A percentile compares a stretch with the other conserved stretches of the same genome.
These are phyloP conservation scores for Pseudocercospora macadamiae DNA, from an alignment of 2,329 filamentous ascomycete genomes.

Conservation along the genomic window DNA sequence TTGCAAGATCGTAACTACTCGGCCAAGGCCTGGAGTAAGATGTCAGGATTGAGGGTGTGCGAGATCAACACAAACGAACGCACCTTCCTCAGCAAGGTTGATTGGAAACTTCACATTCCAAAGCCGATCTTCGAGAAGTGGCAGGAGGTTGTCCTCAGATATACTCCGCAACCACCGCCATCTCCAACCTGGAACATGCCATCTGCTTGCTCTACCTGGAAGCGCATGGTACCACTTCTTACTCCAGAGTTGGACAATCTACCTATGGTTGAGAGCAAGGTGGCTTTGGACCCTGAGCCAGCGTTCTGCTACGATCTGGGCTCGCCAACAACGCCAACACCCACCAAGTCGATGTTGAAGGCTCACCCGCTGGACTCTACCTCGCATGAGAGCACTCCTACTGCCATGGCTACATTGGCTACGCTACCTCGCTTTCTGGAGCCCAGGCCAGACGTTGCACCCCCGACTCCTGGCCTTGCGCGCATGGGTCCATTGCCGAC, in stretches of 20 bases:
- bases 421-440: slow-evolving; percentile 53
- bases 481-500: slow-evolving; percentile 62
- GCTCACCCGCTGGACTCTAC: slow-evolving; percentile 29
- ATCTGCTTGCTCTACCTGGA: slow-evolving; percentile 41
- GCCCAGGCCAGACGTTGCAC: slow-evolving; percentile 53
- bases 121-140: slow-evolving; percentile 87
- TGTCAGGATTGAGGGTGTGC: slow-evolving; percentile 87
- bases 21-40: slow-evolving; percentile 97
- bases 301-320: slow-evolving; percentile 18
- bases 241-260: slow-evolving; percentile 59
- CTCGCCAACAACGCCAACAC: slow-evolving; percentile 31
- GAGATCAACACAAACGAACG: slow-evolving; percentile 99
- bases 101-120: slow-evolving; percentile 93
- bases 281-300: slow-evolving; percentile 10
- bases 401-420: slow-evolving; percentile 45
- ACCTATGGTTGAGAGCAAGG: slow-evolving; percentile 24
- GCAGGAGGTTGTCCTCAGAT: slow-evolving; percentile 88
- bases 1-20: slow-evolving; percentile 98
- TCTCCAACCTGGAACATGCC: slow-evolving; percentile 29
- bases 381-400: slow-evolving; percentile 49
- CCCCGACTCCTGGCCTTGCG: slow-evolving; percentile 57
- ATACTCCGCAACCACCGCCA: slow-evolving; percentile 63
- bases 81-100: slow-evolving; percentile 83
- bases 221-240: slow-evolving; percentile 56
- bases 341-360: slow-evolving; percentile 20